These are phyloP conservation scores for Monascus purpureus DNA, from an alignment of 495 filamentous ascomycete genomes.

Conservation along the genomic window DNA sequence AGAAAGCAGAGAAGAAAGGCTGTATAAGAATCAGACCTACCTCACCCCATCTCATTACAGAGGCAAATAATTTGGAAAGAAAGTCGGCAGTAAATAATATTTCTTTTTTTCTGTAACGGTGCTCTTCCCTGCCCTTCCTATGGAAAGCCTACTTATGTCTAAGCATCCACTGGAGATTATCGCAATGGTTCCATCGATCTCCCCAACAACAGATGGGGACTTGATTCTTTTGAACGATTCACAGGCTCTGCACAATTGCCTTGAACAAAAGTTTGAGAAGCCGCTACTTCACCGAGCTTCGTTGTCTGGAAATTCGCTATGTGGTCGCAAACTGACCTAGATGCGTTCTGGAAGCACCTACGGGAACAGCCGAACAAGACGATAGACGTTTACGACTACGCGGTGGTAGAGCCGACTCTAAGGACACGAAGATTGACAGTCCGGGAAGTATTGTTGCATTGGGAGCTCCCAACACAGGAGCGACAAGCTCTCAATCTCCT, in stretches of 20 bases:
- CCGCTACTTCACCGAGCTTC: not conserved
- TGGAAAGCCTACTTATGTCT: not conserved
- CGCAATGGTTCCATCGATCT: not conserved
- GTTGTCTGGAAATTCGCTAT: not conserved
- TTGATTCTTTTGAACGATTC: constrained; percentile 1
- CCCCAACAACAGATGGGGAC: not conserved
- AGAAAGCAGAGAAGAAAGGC: too few species aligned
- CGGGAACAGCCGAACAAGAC: constrained; percentile 1
- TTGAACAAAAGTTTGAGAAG: not conserved
- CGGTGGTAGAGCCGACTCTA: not conserved
- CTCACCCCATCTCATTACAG: too few species aligned
- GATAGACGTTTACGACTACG: constrained; percentile 3
- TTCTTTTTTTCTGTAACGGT: too few species aligned
- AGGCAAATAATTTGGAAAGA: too few species aligned
- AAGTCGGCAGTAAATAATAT: too few species aligned
- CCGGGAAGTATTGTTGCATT: not conserved
- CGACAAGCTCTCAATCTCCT: constrained; percentile 1
- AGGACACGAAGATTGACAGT: constrained; percentile 1
- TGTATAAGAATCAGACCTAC: too few species aligned
- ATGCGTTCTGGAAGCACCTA: constrained; percentile 1
- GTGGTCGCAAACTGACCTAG: not conserved
- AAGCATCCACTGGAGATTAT: constrained; percentile 1
- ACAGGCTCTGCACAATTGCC: not conserved
- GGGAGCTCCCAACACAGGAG: not conserved
- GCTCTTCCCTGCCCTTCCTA: too few species aligned